Base-by-base conservation (phyloP, 23 red algal species). In the Gracilariopsis chorda region DNA sequence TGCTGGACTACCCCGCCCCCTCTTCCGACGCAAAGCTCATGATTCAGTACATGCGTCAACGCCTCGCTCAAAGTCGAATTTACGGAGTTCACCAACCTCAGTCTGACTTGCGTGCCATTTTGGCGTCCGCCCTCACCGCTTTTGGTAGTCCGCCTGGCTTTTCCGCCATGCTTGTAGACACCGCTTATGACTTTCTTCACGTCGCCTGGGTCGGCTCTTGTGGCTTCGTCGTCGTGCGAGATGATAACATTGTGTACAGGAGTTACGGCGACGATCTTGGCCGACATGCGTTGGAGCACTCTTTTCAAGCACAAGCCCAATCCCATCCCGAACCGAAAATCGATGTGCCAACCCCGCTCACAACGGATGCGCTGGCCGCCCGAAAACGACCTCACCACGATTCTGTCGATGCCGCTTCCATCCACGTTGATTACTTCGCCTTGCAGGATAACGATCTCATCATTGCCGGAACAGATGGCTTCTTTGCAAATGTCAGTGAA, bases 401-500 rank as follows among this genome's bases (percentile, higher is more conserved):
- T 30, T 36, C 40, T 0, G 35, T 51, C 60, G 40, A 33, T 28
- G 34, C 32, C 6, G 35, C 33, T 39, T n/a, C 51, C 16, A 65
- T 88, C 21, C 48, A 74, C n/a, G 64, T 64, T 61, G 83, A 88
- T 14, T 82, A 42, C 75, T 46, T 95, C 6, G 48, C 78, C 3
- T 46, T 95, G 36, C 43, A 83, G 29, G 93, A 88, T 20, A 64
- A 77, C 29, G 93, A 95, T 52, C 42, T 89, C 4, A 30, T 95
- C n/a, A 73, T 95, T 16, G 84, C 86, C 47, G 93, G 68, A 7
- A 90, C 72, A 35, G 93, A 95, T 83, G 93, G 93, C 27, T 89
- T 95, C 25, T 95, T 95, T 37, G 49, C 84, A 36, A 95, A 90
- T 33, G 76, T 95, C 19, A 89, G 73, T 29, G 93, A 95, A 39